Base-by-base conservation (phyloP, 129 eudicot species). In the Arctium minus region DNA sequence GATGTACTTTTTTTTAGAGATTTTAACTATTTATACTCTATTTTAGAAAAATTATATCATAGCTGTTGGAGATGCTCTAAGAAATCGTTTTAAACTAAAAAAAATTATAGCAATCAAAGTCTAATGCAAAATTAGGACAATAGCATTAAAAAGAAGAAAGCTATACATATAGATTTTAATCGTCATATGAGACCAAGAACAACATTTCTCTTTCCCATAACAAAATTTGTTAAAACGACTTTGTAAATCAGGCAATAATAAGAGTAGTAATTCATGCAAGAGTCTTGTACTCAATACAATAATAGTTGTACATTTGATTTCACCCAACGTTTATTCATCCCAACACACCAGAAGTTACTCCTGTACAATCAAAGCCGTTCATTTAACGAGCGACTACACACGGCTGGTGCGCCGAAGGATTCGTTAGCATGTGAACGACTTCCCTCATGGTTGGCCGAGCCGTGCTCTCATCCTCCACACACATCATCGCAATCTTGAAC, bases 381-480 rank as follows among this genome's bases (percentile, higher is more conserved):
- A 6, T 7, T 73, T 48, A 79, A 72, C 48, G 4, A 64, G 56
- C 35, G 1, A 64, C 2, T 3, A 84, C 75, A 12, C 79, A 78
- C 31, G 70, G 37, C 42, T 32, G 69, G 30, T 72, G 30, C 53
- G n/a, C 3, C 48, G 88, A 86, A 65, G 89, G 91, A 83, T 92
- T 92, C 7, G 94, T 86, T 27, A 96, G 93, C 97, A 87, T 90
- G 46, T 93, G 97, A 77, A 93, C 99, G 3, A 96, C 98, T 82
- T 91, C 98, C 85, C 99, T 88, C 99, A 96, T 96, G 3, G 91
- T 90, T 2, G 99, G 99, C 82, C 99, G 84, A 2, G 85, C 82
- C 5, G 89, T 53, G 44, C 97, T 90, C 82, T 96, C 99, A 12
- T 96, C 99, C 81, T 93, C 97, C 7, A 93, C 99, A 73, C 99